Conservation (phyloP, 495 filamentous ascomycete species). For the Annulohypoxylon nitens region DNA sequence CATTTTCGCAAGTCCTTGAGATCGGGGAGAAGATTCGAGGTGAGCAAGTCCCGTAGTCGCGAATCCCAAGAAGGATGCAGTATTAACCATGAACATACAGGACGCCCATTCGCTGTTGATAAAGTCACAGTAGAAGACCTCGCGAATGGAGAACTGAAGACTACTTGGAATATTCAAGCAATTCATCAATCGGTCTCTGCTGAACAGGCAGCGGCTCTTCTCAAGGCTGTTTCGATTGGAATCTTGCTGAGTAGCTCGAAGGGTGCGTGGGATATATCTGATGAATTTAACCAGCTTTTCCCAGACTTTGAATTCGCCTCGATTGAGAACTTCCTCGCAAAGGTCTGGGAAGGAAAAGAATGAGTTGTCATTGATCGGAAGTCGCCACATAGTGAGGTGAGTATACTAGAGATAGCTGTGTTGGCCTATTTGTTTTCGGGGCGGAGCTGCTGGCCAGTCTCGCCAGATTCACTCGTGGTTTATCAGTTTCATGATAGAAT, state of each 20-base stretch:
- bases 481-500: no score
- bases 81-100: constrained; percentile 43
- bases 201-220: constrained; percentile 55
- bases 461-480: no score
- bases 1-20: constrained; percentile 58
- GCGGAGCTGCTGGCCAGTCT: no score
- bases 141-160: constrained; percentile 57
- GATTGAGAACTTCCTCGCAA: constrained; percentile 61
- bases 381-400: background rate
- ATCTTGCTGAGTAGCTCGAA: constrained; percentile 57
- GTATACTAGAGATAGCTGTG: background rate
- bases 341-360: constrained; percentile 60
- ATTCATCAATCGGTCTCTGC: constrained; percentile 60
- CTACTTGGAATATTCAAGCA: constrained; percentile 58
- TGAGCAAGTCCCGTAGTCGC: constrained; percentile 36
- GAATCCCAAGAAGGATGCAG: background rate
- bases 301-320: constrained; percentile 65
- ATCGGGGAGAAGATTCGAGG: constrained; percentile 66
- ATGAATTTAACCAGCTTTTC: constrained; percentile 67
- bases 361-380: background rate
- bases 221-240: constrained; percentile 52
- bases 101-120: constrained; percentile 59
- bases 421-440: background rate
- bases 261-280: constrained; percentile 59
- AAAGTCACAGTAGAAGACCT: constrained; percentile 62